A percentile compares a stretch with the other conserved stretches of the same genome.
phyloP scores from a whole-genome alignment of 768 basidiomycete genomes.

The Jaapia argillacea region DNA sequence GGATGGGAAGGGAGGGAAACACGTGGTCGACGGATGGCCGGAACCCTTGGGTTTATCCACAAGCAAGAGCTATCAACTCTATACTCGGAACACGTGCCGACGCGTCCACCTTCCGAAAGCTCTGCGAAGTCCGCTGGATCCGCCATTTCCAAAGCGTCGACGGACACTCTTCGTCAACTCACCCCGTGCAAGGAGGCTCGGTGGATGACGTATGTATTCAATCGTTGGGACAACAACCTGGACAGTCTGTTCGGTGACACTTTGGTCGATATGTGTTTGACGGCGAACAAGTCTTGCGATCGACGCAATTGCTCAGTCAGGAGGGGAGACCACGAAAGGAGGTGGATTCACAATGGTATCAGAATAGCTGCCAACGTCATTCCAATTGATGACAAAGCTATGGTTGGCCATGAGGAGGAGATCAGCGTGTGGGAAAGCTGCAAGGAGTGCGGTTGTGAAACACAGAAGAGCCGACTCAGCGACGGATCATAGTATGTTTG shows the following conservation, averaged over 20 bases:
- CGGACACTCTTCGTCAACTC: too few relatives aligned
- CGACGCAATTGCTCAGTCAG: slow-evolving; percentile 14
- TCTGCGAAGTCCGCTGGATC: slow-evolving; percentile 8
- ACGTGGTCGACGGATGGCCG: slow-evolving; percentile 31
- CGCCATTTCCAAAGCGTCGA: slow-evolving; percentile 7
- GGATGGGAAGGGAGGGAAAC: slow-evolving; percentile 49
- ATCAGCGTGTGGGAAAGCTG: slow-evolving; percentile 43
- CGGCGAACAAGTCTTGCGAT: slow-evolving; percentile 26
- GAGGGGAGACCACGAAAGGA: slow-evolving; percentile 32
- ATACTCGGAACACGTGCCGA: slow-evolving; percentile 29
- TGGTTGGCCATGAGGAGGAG: slow-evolving; percentile 20
- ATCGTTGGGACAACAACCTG: slow-evolving; percentile 28
- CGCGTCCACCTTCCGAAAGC: slow-evolving; percentile 8
- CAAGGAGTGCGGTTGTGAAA: slow-evolving; percentile 30
- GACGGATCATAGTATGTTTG: slow-evolving; percentile 43
- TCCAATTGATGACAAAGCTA: background rate
- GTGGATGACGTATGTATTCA: slow-evolving; percentile 37
- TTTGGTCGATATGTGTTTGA: slow-evolving; percentile 22
- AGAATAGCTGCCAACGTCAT: slow-evolving; percentile 17
- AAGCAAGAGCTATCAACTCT: slow-evolving; percentile 50
- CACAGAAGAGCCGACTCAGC: slow-evolving; percentile 25
- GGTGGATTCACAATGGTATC: slow-evolving; percentile 28
- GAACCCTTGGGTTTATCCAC: slow-evolving; percentile 40
- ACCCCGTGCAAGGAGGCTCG: slow-evolving; percentile 34
- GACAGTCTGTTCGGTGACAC: slow-evolving; percentile 33